phyloP scores from a whole-genome alignment of 768 basidiomycete genomes.

The Rhizopogon salebrosus region DNA sequence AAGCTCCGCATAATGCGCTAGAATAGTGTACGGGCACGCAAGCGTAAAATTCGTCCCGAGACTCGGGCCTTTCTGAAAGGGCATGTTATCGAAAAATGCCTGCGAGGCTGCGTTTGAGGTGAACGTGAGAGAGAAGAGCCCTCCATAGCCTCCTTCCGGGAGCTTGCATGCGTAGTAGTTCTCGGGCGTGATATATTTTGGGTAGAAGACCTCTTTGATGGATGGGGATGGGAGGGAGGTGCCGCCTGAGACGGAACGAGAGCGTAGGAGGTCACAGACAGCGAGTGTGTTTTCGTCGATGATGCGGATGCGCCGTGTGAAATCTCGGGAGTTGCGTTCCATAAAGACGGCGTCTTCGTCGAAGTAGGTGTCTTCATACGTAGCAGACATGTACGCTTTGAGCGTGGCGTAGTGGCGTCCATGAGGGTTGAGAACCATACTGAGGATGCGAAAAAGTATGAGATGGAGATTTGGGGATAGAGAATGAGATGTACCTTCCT shows the following conservation, averaged over 20 bases:
- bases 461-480: not conserved
- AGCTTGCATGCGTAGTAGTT: slow-evolving; percentile 72
- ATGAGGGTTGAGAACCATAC: slow-evolving; percentile 83
- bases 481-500: slow-evolving; percentile 62
- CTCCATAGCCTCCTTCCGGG: slow-evolving; percentile 63
- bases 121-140: slow-evolving; percentile 86
- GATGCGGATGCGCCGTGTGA: slow-evolving; percentile 61
- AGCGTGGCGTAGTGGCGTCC: slow-evolving; percentile 64
- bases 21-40: slow-evolving; percentile 87
- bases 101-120: slow-evolving; percentile 57
- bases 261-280: slow-evolving; percentile 73
- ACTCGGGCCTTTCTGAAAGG: slow-evolving; percentile 85
- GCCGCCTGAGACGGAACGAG: slow-evolving; percentile 45
- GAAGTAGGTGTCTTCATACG: slow-evolving; percentile 84
- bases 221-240: slow-evolving; percentile 28
- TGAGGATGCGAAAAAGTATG: slow-evolving; percentile 27
- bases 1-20: slow-evolving; percentile 86
- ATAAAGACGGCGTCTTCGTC: slow-evolving; percentile 92
- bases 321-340: slow-evolving; percentile 97
- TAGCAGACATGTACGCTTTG: slow-evolving; percentile 48
- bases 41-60: slow-evolving; percentile 95
- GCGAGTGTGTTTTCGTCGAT: slow-evolving; percentile 83
- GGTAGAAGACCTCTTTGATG: slow-evolving; percentile 86
- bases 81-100: slow-evolving; percentile 82
- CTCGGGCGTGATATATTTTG: slow-evolving; percentile 68